Percentiles rank a stretch among this genome's conserved stretches.
Evolutionary conservation across 768 basidiomycete genomes (phyloP).

Genomic region (Tephrocybe sp.): DNA sequence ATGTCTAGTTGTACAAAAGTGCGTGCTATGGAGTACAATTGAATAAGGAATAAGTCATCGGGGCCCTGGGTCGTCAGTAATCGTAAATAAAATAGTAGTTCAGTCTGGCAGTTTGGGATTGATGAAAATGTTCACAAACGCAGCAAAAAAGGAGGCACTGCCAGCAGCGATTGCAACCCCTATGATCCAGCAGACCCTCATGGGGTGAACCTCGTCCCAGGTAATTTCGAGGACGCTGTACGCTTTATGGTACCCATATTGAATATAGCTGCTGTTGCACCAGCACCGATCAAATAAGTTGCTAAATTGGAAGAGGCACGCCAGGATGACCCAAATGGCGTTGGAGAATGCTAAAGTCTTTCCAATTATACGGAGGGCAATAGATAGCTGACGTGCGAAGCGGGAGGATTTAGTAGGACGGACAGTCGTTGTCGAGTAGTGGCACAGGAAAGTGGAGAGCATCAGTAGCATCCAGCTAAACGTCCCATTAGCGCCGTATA

Average conservation of each 20-base stretch:
- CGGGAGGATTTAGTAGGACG: conserved; percentile 9
- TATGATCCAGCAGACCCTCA: conserved; percentile 9
- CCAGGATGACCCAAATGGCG: conserved; percentile 23
- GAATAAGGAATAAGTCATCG: too few relatives aligned
- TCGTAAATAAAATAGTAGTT: neutral
- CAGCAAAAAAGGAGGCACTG: conserved; percentile 1
- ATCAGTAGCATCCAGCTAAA: conserved; percentile 23
- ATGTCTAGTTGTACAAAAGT: too few relatives aligned
- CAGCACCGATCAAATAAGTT: conserved; percentile 25
- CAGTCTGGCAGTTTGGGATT: conserved; percentile 1
- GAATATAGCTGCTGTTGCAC: conserved; percentile 24
- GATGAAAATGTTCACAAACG: conserved; percentile 8
- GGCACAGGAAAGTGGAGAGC: conserved; percentile 22
- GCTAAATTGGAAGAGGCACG: conserved; percentile 25
- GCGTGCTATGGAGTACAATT: too few relatives aligned
- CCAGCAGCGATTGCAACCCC: conserved; percentile 9
- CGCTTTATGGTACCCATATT: conserved; percentile 13
- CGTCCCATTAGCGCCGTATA: conserved; percentile 22
- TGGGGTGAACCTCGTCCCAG: conserved; percentile 8
- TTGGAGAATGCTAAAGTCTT: conserved; percentile 23
- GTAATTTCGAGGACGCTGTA: conserved; percentile 22
- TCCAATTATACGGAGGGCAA: conserved; percentile 19
- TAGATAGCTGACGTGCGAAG: conserved; percentile 18
- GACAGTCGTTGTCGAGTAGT: conserved; percentile 18
- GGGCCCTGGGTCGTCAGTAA: too few relatives aligned